Base-by-base conservation (phyloP, 306 rosid species). In the Begonia peltatifolia region DNA sequence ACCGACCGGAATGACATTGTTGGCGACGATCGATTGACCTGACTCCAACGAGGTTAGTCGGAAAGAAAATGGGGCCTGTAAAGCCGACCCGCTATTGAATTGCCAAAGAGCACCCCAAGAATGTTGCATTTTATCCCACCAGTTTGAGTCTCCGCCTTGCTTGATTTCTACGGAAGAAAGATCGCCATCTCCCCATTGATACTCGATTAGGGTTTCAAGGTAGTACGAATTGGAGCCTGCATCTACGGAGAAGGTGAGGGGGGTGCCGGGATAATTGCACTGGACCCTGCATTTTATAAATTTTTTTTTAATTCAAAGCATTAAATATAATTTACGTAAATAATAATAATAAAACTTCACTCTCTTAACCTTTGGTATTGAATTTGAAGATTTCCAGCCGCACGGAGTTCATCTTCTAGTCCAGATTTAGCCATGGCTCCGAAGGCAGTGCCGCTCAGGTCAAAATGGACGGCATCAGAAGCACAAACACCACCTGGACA, bases 21-120 rank as follows among this genome's bases (percentile, higher is more conserved):
- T 58, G 0, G 84, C 86, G 6, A 75, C 79, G 10, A 84, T 13
- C 2, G 61, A 46, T 12, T 66, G 61, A 47, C 69, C 65, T 3
- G 83, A 70, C 9, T 56, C 22, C 5, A 64, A 63, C 10, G 83
- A 41, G 2, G 81, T 78, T 9, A 84, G 65, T 41, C 71, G 72
- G 41, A 84, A 46, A 5, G 90, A 84, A 64, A 84, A 74, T 0
- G 94, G 94, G 10, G 84, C 78, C 14, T 20, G 16, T 1, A 84
- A 41, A 6, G 73, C 17, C 12, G 78, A 47, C 16, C 78, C 84
- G 2, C 60, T 12, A 46, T 78, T 56, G 17, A 64, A 67, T 13
- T 76, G 78, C 94, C 94, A 84, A 42, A 76, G 71, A 2, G 90
- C 90, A 17, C 94, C 88, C 88, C 94, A 80, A 6, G 88, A 80